A percentile compares a stretch with the other conserved stretches of the same genome.
Evolutionary conservation across 1,139 yeast species (phyloP).

Genomic region (Lodderomyces theae): DNA sequence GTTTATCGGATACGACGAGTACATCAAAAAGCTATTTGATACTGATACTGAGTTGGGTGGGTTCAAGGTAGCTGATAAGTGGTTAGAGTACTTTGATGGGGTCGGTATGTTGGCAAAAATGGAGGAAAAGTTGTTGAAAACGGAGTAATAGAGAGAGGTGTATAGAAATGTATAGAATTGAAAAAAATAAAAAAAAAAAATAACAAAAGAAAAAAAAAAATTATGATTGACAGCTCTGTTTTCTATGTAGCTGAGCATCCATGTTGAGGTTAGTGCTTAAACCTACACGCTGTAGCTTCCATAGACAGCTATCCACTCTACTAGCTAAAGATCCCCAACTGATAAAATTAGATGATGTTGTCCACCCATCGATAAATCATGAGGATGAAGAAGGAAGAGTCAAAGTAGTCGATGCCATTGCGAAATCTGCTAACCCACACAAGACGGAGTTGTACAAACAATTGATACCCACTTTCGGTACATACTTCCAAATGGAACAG

Average conservation of each 20-base stretch:
- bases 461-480: constrained; percentile 30
- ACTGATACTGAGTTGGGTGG: constrained; percentile 45
- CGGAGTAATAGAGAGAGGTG: background rate
- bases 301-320: constrained; percentile 14
- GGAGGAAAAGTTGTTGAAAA: constrained; percentile 31
- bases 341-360: constrained; percentile 8
- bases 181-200: too few species aligned
- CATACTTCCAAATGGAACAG: constrained; percentile 21
- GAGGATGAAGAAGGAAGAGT: constrained; percentile 12
- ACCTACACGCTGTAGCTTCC: background rate
- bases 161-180: background rate
- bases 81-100: constrained; percentile 51
- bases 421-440: constrained; percentile 11
- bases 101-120: constrained; percentile 50
- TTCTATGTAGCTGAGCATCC: too few species aligned
- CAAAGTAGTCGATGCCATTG: constrained; percentile 12
- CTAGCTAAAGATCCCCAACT: constrained; percentile 17
- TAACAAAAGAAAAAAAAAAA: too few species aligned
- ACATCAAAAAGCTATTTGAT: constrained; percentile 42
- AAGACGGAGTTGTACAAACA: constrained; percentile 12
- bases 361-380: constrained; percentile 8
- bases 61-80: constrained; percentile 39
- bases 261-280: background rate
- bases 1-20: constrained; percentile 42
- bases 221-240: background rate